Percentiles rank a stretch among this genome's conserved stretches.
Conservation (phyloP, 306 rosid genomes). For the Dalbergia cochinchinensis region DNA sequence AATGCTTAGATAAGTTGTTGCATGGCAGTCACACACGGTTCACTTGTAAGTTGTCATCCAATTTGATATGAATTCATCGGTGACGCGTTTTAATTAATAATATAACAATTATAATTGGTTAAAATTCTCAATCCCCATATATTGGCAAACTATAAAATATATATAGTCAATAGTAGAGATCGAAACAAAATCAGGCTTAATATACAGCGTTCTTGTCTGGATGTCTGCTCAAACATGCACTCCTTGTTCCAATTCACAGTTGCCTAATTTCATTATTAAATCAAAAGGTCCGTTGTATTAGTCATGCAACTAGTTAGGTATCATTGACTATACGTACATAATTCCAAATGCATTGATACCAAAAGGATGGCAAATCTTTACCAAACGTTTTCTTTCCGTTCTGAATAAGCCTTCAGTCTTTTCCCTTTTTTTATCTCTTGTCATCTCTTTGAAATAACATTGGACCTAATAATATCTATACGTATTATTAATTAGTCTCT, state of each 20-base stretch:
- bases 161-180: not conserved
- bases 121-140: not conserved
- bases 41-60: too few species aligned
- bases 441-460: constrained; percentile 7
- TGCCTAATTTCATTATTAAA: constrained; percentile 37
- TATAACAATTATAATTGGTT: not conserved
- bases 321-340: constrained; percentile 22
- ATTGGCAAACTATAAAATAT: not conserved
- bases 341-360: constrained; percentile 41
- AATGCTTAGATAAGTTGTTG: too few species aligned
- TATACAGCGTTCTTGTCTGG: too few species aligned
- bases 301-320: constrained; percentile 41
- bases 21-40: too few species aligned
- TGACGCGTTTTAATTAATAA: not conserved
- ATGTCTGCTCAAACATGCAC: not conserved
- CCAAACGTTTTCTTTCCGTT: constrained; percentile 30
- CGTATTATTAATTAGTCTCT: not conserved
- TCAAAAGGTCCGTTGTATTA: not conserved
- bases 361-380: constrained; percentile 37
- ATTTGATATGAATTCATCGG: not conserved
- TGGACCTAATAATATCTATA: constrained; percentile 3
- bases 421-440: not conserved
- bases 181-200: too few species aligned
- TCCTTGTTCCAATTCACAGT: not conserved
- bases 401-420: not conserved